Conservation (phyloP, 495 filamentous ascomycete genomes). For the Aspergillus bertholletiae region DNA sequence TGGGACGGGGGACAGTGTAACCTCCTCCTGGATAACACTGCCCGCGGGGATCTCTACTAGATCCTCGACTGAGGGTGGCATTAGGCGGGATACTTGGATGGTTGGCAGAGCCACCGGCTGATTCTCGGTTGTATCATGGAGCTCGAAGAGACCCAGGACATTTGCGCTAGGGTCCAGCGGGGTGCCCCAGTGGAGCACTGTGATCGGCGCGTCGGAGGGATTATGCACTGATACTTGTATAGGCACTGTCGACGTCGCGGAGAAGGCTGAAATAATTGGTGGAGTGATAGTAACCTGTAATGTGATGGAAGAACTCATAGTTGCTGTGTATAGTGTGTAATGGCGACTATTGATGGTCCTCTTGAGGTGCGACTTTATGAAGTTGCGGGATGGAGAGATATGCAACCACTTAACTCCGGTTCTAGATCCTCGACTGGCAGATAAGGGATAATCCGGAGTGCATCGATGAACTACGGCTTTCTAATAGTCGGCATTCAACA, state of each 20-base stretch:
- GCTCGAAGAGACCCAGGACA: constrained; percentile 42
- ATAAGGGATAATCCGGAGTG: not conserved
- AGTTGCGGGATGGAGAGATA: not conserved
- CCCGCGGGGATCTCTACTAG: constrained; percentile 40
- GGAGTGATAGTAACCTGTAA: constrained; percentile 21
- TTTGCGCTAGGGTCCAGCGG: constrained; percentile 47
- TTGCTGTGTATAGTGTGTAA: not conserved
- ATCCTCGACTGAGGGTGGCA: constrained; percentile 38
- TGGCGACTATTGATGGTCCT: not conserved
- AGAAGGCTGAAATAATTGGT: constrained; percentile 7
- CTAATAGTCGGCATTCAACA: not conserved
- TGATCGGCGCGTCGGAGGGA: constrained; percentile 33
- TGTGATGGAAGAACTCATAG: not conserved
- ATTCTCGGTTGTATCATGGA: constrained; percentile 31
- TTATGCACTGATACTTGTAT: constrained; percentile 42
- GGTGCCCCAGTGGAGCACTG: constrained; percentile 45
- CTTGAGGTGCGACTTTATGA: not conserved
- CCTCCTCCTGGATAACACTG: constrained; percentile 6
- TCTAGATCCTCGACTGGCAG: too few species aligned
- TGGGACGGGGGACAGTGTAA: constrained; percentile 14
- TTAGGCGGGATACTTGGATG: constrained; percentile 42
- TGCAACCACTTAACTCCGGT: not conserved
- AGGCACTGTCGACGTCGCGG: constrained; percentile 12
- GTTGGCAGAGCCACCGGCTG: constrained; percentile 30
- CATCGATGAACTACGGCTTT: not conserved